Base-by-base conservation (phyloP, 2,329 filamentous ascomycete genomes). In the Fusarium proliferatum region DNA sequence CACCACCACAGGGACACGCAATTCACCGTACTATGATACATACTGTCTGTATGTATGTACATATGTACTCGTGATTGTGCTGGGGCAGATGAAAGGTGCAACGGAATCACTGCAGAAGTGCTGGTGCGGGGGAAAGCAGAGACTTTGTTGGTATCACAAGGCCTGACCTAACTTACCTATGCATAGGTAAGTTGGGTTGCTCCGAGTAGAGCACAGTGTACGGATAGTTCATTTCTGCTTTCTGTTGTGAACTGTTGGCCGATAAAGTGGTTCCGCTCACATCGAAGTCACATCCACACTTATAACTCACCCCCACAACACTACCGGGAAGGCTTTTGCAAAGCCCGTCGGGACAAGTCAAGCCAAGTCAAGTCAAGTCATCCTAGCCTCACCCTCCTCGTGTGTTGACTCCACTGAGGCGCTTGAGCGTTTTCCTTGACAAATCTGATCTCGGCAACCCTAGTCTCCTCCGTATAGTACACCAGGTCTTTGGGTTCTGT, bases 381-480 rank as follows among this genome's bases (percentile, higher is more conserved):
- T 64, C 41, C 55, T 58, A 49, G 62, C 61, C 65, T 67, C 61
- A 52, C 62, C 61, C 68, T 64, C 59, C 39, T 69, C 52, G 62
- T 41, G 46, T 55, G 39, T 52, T 46, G 60, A 58, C 74, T 57
- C 75, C 76, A 77, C 76, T 60, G 62, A 53, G 73, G 64, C 69
- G 65, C 53, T 71, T 53, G 64, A 75, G 75, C 65, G 61, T 71
- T 74, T 68, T 60, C 62, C 63, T 72, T 67, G 75, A 75, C 73
- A 75, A 77, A 74, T 75, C 72, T 74, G 72, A 76, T 75, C 72
- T 70, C 48, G 38, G 55, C n/a, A 42, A 55, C 65, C 65, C 58
- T 43, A 34, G 56, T 59, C 51, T 51, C 26, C 41, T 67, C 42
- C 53, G n/a, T 48, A 45, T 51, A 30, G 26, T 19, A 46, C 46